Percentiles rank a stretch among this genome's conserved stretches.
Evolutionary conservation across 805 yeast genomes (phyloP).

Genomic region (Zygoascus ofunaensis): DNA sequence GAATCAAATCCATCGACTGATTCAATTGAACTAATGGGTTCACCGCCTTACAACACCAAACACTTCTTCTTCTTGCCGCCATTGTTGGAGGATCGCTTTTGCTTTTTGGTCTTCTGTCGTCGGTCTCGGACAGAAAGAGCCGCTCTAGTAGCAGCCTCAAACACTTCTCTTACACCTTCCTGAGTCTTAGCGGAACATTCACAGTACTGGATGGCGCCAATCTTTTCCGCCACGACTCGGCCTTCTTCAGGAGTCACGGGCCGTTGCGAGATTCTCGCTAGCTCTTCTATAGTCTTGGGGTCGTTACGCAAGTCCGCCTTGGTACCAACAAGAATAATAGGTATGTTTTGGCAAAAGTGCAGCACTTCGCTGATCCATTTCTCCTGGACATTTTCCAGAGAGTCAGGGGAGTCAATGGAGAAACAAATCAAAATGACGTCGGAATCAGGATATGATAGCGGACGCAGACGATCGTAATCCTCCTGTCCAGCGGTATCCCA

Average conservation of each 20-base stretch:
- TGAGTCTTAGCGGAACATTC: conserved; percentile 92
- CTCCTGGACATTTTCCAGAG: conserved; percentile 87
- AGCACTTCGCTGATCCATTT: conserved; percentile 92
- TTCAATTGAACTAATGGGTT: no score
- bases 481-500: conserved; percentile 99
- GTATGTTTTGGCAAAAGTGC: conserved; percentile 91
- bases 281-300: conserved; percentile 62
- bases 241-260: conserved; percentile 82
- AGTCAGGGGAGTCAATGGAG: conserved; percentile 84
- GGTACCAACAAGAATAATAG: conserved; percentile 87
- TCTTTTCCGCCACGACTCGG: conserved; percentile 76
- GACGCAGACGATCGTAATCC: conserved; percentile 90
- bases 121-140: conserved; percentile 61
- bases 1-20: no score
- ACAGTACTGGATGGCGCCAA: conserved; percentile 76
- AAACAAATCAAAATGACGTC: conserved; percentile 88
- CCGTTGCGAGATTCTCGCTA: conserved; percentile 64
- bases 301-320: conserved; percentile 84
- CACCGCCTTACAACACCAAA: conserved; percentile 52
- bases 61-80: conserved; percentile 51
- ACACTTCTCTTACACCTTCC: conserved; percentile 86
- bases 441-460: conserved; percentile 85
- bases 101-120: no score
- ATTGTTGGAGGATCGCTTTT: conserved; percentile 17
- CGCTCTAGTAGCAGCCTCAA: conserved; percentile 87